These are phyloP conservation scores for Glaciozyma martinii DNA, from an alignment of 768 basidiomycete genomes.

Conservation along the genomic window DNA sequence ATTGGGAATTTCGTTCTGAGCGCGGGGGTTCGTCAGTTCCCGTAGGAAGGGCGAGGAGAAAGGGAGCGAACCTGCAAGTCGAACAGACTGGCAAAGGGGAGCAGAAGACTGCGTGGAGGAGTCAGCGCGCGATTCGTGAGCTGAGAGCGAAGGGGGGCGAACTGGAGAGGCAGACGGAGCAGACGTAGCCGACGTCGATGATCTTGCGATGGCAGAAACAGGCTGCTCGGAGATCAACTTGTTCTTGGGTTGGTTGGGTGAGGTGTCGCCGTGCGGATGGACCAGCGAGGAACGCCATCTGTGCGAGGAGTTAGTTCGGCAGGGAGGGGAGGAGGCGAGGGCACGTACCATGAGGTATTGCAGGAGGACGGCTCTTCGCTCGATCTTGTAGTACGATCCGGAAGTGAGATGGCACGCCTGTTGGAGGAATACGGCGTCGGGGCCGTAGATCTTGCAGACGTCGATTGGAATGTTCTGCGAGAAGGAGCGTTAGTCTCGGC, in stretches of 20 bases:
- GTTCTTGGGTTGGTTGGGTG: conserved; percentile 83
- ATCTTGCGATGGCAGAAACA: conserved; percentile 99
- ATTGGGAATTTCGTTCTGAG: conserved; percentile 93
- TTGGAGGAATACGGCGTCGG: conserved; percentile 86
- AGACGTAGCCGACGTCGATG: conserved; percentile 92
- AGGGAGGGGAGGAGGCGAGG: neutral
- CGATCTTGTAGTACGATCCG: conserved; percentile 81
- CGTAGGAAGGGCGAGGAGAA: neutral
- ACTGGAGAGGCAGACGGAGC: conserved; percentile 91
- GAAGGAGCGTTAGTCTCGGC: neutral
- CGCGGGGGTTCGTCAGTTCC: neutral
- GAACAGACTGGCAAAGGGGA: conserved; percentile 87
- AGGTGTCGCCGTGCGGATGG: conserved; percentile 64
- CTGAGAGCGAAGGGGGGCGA: neutral
- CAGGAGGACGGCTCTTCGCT: conserved; percentile 72
- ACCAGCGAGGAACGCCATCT: conserved; percentile 79
- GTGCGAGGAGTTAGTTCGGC: neutral
- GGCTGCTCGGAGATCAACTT: conserved; percentile 90
- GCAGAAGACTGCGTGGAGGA: conserved; percentile 63
- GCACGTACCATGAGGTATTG: conserved; percentile 70
- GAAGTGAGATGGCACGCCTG: conserved; percentile 93
- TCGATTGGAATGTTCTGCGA: conserved; percentile 89
- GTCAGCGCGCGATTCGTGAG: neutral
- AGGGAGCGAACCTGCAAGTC: conserved; percentile 66
- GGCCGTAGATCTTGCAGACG: conserved; percentile 78